These are phyloP conservation scores for Lyophyllum shimeji DNA, from an alignment of 768 basidiomycete genomes.

Conservation along the genomic window DNA sequence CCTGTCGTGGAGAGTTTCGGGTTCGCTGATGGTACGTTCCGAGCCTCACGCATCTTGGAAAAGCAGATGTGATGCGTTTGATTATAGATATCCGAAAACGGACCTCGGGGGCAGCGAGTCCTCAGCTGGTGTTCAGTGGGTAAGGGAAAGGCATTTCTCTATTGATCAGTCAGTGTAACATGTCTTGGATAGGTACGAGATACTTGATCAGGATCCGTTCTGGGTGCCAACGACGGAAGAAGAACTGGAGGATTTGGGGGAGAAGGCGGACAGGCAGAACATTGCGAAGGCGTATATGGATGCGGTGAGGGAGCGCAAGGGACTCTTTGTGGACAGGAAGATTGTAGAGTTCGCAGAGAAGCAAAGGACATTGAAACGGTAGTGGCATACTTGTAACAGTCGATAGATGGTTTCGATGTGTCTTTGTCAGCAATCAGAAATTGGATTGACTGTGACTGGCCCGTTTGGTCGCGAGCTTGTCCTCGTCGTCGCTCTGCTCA, in stretches of 20 bases:
- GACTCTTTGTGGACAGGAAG: slow-evolving; percentile 93
- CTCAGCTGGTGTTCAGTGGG: slow-evolving; percentile 96
- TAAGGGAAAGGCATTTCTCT: slow-evolving; percentile 34
- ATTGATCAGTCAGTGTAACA: slow-evolving; percentile 15
- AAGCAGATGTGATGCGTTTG: slow-evolving; percentile 9
- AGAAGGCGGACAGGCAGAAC: slow-evolving; percentile 92
- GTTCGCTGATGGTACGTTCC: slow-evolving; percentile 83
- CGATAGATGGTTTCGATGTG: slow-evolving; percentile 5
- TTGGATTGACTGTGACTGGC: background rate
- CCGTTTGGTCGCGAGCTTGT: slow-evolving; percentile 3
- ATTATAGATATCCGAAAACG: slow-evolving; percentile 87
- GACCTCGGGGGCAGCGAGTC: slow-evolving; percentile 96
- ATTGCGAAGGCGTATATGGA: slow-evolving; percentile 95
- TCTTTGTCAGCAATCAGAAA: background rate
- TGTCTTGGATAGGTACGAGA: slow-evolving; percentile 67
- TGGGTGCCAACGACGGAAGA: slow-evolving; percentile 98
- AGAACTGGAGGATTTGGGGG: slow-evolving; percentile 94
- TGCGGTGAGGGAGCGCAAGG: slow-evolving; percentile 85
- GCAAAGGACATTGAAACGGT: slow-evolving; percentile 83
- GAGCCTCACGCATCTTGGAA: background rate
- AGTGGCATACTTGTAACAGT: slow-evolving; percentile 16
- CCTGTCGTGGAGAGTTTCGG: slow-evolving; percentile 98
- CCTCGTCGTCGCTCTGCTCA: slow-evolving; percentile 5
- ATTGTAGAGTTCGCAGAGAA: slow-evolving; percentile 97
- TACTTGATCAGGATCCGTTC: slow-evolving; percentile 92